These are phyloP conservation scores for Boletus rubescentipes DNA, from an alignment of 768 basidiomycete genomes.

Conservation along the genomic window DNA sequence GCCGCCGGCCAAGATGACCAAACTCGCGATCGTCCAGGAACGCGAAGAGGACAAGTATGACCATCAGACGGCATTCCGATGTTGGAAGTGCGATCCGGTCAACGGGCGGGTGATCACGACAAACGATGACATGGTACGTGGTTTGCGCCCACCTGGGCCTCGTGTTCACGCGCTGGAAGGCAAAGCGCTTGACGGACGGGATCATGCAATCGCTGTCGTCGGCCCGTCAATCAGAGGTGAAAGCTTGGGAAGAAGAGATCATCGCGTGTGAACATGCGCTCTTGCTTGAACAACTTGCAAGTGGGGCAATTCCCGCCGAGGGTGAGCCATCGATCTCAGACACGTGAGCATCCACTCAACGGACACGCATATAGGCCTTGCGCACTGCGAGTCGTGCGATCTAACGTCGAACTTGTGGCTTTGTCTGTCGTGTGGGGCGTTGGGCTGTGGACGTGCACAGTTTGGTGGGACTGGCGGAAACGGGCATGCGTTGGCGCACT, in stretches of 20 bases:
- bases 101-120: slow-evolving; percentile 46
- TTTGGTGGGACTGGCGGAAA: slow-evolving; percentile 83
- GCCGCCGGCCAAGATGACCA: slow-evolving; percentile 87
- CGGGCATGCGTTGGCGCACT: slow-evolving; percentile 86
- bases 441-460: slow-evolving; percentile 88
- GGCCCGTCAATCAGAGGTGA: slow-evolving; percentile 89
- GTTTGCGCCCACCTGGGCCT: background rate
- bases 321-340: slow-evolving; percentile 10
- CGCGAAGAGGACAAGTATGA: slow-evolving; percentile 90
- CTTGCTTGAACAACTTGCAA: slow-evolving; percentile 46
- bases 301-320: slow-evolving; percentile 27
- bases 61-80: slow-evolving; percentile 59
- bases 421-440: slow-evolving; percentile 85
- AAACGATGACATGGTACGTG: slow-evolving; percentile 35
- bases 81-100: slow-evolving; percentile 68
- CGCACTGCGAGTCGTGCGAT: slow-evolving; percentile 80
- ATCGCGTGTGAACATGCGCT: slow-evolving; percentile 79
- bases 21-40: slow-evolving; percentile 85
- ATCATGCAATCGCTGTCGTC: slow-evolving; percentile 84
- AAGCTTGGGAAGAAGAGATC: slow-evolving; percentile 98
- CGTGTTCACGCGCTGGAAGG: slow-evolving; percentile 31
- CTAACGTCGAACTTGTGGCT: slow-evolving; percentile 94
- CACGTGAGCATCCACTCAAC: background rate
- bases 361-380: slow-evolving; percentile 52
- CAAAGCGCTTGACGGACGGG: slow-evolving; percentile 56